Evolutionary conservation across 2,329 filamentous ascomycete genomes (phyloP).

Genomic region (Corniculantispora saksenae): DNA sequence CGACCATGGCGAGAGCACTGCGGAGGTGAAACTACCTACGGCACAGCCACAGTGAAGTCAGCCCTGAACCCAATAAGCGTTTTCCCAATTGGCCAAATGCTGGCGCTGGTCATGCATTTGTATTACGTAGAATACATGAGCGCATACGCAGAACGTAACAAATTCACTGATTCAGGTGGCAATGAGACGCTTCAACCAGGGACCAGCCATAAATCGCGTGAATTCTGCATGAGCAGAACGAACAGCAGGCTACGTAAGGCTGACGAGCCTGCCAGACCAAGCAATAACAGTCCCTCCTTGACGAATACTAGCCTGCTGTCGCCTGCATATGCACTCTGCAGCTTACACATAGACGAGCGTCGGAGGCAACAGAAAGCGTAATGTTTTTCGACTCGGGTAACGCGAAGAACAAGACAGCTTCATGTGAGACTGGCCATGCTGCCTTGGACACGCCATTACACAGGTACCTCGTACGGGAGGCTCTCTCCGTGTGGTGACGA

Average conservation of each 20-base stretch:
- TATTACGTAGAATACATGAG: no score
- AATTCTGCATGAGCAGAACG: background rate
- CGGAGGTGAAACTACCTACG: background rate
- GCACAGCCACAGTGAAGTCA: background rate
- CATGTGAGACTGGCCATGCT: background rate
- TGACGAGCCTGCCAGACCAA: background rate
- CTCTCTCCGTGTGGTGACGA: background rate
- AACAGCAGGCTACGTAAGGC: background rate
- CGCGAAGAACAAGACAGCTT: background rate
- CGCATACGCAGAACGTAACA: no score
- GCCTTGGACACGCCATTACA: background rate
- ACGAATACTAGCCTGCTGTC: background rate
- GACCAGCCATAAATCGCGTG: no score
- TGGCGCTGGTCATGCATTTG: no score
- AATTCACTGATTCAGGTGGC: no score
- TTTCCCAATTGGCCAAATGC: background rate
- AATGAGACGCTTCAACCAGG: no score
- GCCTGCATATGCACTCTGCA: constrained; percentile 1
- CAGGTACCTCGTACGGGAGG: background rate
- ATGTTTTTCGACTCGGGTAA: background rate
- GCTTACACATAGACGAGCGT: background rate
- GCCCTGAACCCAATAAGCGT: background rate
- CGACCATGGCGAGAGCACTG: background rate
- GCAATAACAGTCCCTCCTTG: background rate
- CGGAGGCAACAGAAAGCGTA: background rate